These are phyloP conservation scores for Populus hybrid DNA, from an alignment of 441 rosid genomes.

Conservation along the genomic window DNA sequence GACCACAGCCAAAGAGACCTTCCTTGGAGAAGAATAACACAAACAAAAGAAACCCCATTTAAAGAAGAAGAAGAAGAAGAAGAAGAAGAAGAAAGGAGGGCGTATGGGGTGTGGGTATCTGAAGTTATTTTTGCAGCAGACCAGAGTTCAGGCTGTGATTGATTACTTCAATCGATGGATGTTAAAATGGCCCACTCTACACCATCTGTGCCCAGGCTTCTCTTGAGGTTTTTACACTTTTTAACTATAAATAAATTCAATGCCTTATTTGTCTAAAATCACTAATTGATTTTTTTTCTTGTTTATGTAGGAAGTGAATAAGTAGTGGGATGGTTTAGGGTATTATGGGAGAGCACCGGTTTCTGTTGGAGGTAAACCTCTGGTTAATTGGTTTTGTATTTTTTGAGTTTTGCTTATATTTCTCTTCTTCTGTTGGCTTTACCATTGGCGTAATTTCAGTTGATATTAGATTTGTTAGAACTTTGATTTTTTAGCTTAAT, in stretches of 20 bases:
- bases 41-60: not conserved
- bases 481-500: not conserved
- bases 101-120: constrained; percentile 91
- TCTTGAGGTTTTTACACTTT: constrained; percentile 53
- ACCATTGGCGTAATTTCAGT: not conserved
- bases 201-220: constrained; percentile 76
- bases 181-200: constrained; percentile 79
- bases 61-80: constrained; percentile 15
- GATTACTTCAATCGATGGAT: constrained; percentile 89
- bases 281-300: constrained; percentile 3
- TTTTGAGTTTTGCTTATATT: not conserved
- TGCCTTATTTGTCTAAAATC: not conserved
- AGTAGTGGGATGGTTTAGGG: constrained; percentile 96
- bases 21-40: constrained; percentile 59
- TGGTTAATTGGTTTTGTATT: constrained; percentile 4
- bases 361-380: constrained; percentile 66
- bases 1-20: constrained; percentile 62
- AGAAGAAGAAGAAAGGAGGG: constrained; percentile 46
- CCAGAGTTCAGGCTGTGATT: constrained; percentile 85
- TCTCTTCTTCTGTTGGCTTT: not conserved
- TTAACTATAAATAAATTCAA: not conserved
- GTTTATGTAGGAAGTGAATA: constrained; percentile 75
- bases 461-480: not conserved
- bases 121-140: constrained; percentile 96
- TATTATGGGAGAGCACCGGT: constrained; percentile 92